Base-by-base conservation (phyloP, 2,329 filamentous ascomycete genomes). In the Claviceps purpurea region DNA sequence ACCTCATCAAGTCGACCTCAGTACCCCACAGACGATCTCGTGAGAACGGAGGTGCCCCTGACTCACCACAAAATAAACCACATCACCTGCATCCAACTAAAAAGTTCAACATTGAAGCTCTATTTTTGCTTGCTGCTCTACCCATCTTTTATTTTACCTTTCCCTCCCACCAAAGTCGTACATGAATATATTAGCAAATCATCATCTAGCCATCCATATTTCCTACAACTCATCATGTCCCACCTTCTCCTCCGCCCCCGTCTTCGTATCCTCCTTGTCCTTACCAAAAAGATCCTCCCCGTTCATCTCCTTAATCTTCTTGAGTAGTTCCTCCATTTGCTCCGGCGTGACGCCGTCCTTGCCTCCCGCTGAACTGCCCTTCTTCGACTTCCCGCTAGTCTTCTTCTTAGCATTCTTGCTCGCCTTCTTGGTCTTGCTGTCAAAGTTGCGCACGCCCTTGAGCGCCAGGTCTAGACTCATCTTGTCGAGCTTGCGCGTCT, bases 401-500 rank as follows among this genome's bases (percentile, higher is more conserved):
- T 60, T 64, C 57, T 63, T 67, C 59, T 60, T 64, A 56, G 47
- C 67, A 65, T 49, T 52, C 50, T 56, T 56, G 34, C 50, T 72
- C 30, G 69, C 63, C 56, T 65, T 69, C 59, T 70, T 66, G 44
- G 66, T 64, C 63, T 70, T 70, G 30, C 62, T 64, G 59, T 70
- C 68, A 52, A 69, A 65, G 50, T 64, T 62, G 65, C 73, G 76
- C 60, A 85, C 78, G 52, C 79, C 79, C 72, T 82, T 85, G 72
- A 84, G 79, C 51, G 88, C 76, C 48, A 90, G 74, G 24, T 88
- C 80, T 64, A 84, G 77, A 59, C 81, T 79, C 4, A 76, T 78
- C 63, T 86, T 82, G 64, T 85, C 81, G 6, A 97, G 75, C 64
- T 86, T 79, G 60, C 82, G 79, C 16, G 82, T 76, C 67, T 84